phyloP scores from a whole-genome alignment of 306 rosid genomes.

The Cyamopsis tetragonoloba region DNA sequence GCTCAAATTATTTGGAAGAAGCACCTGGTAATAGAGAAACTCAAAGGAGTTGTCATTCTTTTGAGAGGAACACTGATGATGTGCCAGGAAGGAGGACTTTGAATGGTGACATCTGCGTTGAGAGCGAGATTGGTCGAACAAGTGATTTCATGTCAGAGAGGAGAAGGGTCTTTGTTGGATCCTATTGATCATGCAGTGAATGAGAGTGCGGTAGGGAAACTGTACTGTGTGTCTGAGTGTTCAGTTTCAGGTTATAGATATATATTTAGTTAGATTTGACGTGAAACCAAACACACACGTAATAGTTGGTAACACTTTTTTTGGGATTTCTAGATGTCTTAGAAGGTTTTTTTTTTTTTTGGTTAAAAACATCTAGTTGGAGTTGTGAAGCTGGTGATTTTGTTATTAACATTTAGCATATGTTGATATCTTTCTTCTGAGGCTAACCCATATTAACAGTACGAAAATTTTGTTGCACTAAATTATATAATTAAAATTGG shows the following conservation, averaged over 20 bases:
- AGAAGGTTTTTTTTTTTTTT: too few species aligned
- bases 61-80: conserved; percentile 6
- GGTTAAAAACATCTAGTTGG: not conserved
- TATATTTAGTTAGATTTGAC: too few species aligned
- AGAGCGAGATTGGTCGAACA: not conserved
- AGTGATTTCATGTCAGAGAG: not conserved
- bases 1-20: conserved; percentile 16
- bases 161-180: not conserved
- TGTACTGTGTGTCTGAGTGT: too few species aligned
- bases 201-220: not conserved
- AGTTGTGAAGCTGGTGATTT: not conserved
- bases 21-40: not conserved
- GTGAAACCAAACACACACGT: too few species aligned
- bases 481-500: too few species aligned
- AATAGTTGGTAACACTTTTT: too few species aligned
- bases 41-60: not conserved
- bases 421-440: conserved; percentile 13
- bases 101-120: not conserved
- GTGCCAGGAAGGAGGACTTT: not conserved
- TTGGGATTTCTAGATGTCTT: not conserved
- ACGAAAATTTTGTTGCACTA: too few species aligned
- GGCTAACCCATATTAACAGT: too few species aligned
- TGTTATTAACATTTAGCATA: conserved; percentile 3
- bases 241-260: too few species aligned
- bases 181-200: not conserved